These are phyloP conservation scores for Mesotaenium endlicherianum DNA, from an alignment of 139 green algal genomes.

Conservation along the genomic window DNA sequence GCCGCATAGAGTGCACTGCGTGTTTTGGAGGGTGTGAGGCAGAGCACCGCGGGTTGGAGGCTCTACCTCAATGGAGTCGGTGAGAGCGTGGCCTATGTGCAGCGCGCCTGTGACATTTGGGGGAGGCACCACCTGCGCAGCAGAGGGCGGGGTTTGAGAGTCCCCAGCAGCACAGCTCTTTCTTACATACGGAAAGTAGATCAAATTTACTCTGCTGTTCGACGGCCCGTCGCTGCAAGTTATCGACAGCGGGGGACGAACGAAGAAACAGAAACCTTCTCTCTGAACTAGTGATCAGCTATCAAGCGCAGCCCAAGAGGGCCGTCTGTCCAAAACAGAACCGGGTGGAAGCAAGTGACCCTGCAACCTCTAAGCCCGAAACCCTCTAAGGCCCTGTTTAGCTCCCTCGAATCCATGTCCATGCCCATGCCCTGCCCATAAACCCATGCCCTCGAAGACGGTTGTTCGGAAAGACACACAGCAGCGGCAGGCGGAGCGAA, in stretches of 20 bases:
- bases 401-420: too few relatives aligned
- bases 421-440: too few relatives aligned
- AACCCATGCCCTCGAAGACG: too few relatives aligned
- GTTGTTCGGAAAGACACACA: too few relatives aligned
- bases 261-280: not conserved
- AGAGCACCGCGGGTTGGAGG: too few relatives aligned
- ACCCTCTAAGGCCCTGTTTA: too few relatives aligned
- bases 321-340: too few relatives aligned
- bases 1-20: too few relatives aligned
- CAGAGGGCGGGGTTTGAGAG: not conserved
- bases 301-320: not conserved
- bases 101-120: constrained; percentile 97
- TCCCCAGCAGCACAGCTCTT: not conserved
- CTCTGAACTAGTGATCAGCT: not conserved
- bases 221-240: not conserved
- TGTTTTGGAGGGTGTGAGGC: too few relatives aligned
- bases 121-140: constrained; percentile 74
- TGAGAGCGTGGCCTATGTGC: constrained; percentile 95
- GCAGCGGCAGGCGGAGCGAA: not conserved
- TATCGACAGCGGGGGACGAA: not conserved
- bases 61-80: constrained; percentile 65
- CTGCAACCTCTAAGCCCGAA: too few relatives aligned
- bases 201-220: not conserved
- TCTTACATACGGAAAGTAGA: not conserved
- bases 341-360: too few relatives aligned